Evolutionary conservation across 2,329 filamentous ascomycete genomes (phyloP), one percentile per base, ranked within the genome.

Genomic region (Penicillium hordei): DNA sequence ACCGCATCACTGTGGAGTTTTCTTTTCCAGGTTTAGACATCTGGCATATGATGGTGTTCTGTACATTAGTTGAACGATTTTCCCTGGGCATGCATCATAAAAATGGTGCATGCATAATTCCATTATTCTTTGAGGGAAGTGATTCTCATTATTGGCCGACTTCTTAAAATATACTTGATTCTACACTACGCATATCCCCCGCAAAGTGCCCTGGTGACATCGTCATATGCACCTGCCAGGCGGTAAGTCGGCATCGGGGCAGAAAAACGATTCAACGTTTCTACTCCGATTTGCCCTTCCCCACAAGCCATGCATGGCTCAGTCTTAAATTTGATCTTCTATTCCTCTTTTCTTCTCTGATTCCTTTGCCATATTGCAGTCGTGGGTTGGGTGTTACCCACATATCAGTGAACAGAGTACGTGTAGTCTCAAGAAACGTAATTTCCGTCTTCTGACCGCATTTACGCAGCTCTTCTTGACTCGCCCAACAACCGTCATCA

Each of bases 1-100:
- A 64, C 64, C 62, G 62, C 65, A 67, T 66, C 64, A 58, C 34
- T 48, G 61, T 55, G 62, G 65, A 63, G 65, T 66, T 61, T 56
- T 61, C 40, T 52, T 63, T 63, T 62, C 59, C 58, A 60, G 53
- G 59, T 60, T 51, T 59, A 60, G 58, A 63, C 53, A 60, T 63
- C 61, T 59, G 63, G 68, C 68, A 70, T 68, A 59, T 60, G 59
- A 61, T 67, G 61, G 66, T 68, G 62, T 72, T 68, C 67, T 75
- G 72, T 74, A 75, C 68, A 72, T 73, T 74, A 74, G 67, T 70
- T 65, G 67, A 60, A 66, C 60, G 42, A 21, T 59, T 58, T 53
- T 49, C 33, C 38, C 51, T 36, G 39, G 33, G 3, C 44, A 57
- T 53, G 48, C 45, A 60, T 60, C 53, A 55, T 55, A 53, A 57